phyloP scores from a whole-genome alignment of 2,329 filamentous ascomycete genomes.

The Sclerotinia borealis region DNA sequence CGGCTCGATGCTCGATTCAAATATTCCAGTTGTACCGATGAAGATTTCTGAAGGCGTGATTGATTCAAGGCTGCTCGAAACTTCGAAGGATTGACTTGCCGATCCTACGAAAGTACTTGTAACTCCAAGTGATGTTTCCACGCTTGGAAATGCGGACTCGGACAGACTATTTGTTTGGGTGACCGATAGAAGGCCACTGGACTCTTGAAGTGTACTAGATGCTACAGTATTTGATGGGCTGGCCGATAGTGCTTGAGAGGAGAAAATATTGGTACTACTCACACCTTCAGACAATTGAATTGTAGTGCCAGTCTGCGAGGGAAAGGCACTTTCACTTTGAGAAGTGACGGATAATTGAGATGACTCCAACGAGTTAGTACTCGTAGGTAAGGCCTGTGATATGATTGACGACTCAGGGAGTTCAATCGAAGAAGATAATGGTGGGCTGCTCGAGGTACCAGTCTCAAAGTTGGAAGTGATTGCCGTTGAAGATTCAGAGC shows the following conservation, averaged over 20 bases:
- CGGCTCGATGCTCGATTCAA: neutral
- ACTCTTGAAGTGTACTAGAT: neutral
- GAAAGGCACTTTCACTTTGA: neutral
- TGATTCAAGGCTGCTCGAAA: neutral
- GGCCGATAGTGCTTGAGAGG: neutral
- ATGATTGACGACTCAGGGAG: neutral
- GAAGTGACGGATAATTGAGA: neutral
- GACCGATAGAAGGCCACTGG: neutral
- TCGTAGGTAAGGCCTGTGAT: neutral
- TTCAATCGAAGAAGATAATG: neutral
- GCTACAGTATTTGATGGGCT: neutral
- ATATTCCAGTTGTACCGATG: neutral
- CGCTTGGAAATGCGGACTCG: neutral
- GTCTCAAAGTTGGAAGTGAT: neutral
- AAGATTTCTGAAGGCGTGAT: neutral
- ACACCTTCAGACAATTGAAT: neutral
- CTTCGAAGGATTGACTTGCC: neutral
- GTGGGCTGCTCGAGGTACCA: neutral
- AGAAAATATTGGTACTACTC: neutral
- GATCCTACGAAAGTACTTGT: neutral
- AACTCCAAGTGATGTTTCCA: neutral
- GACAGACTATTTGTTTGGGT: neutral
- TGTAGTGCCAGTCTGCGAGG: neutral
- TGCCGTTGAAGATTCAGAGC: neutral
- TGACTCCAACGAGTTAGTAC: neutral